These are phyloP conservation scores for Solanum pinnatisectum DNA, from an alignment of 257 asterid species.

Conservation along the genomic window DNA sequence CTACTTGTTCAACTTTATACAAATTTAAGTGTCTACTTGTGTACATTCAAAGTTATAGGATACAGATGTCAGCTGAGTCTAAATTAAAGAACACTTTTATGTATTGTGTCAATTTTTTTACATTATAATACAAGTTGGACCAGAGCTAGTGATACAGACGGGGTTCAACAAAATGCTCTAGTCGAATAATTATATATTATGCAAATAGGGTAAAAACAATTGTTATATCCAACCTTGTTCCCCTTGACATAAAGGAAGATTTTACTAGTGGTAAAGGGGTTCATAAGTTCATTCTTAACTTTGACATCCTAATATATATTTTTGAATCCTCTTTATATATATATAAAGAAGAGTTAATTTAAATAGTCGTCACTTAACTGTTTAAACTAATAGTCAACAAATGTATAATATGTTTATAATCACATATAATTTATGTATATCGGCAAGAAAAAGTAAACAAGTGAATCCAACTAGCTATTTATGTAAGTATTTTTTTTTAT, in stretches of 20 bases:
- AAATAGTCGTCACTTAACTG: background rate
- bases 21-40: no score
- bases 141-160: background rate
- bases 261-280: background rate
- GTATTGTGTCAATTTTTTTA: no score
- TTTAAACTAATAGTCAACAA: no score
- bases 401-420: no score
- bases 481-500: background rate
- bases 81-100: no score
- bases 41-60: no score
- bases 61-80: accelerated
- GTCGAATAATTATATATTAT: background rate
- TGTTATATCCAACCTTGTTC: background rate
- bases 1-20: background rate
- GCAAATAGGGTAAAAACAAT: background rate
- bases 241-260: background rate
- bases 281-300: background rate
- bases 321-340: background rate
- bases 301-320: background rate
- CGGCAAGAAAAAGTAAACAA: background rate
- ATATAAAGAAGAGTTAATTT: background rate
- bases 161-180: background rate
- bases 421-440: no score
- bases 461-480: background rate
- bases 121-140: background rate